A percentile compares a stretch with the other conserved stretches of the same genome.
These are phyloP conservation scores for Colletotrichum tabaci DNA, from an alignment of 2,329 filamentous ascomycete genomes.

Conservation along the genomic window DNA sequence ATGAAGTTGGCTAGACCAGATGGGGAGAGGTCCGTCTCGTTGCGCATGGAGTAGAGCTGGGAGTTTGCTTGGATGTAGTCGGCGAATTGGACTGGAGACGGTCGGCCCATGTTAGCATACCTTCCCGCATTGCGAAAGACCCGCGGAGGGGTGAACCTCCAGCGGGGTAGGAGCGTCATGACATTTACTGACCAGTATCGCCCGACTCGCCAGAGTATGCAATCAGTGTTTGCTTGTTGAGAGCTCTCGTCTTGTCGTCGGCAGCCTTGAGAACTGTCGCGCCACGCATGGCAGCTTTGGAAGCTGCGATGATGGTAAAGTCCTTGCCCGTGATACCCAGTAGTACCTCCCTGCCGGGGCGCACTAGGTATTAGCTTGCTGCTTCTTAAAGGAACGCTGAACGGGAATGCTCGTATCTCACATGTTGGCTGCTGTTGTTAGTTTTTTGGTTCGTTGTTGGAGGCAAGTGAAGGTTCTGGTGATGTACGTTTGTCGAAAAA, in stretches of 20 bases:
- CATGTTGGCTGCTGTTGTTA: conserved; percentile 47
- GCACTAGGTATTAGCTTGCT: conserved; percentile 38
- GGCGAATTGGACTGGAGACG: conserved; percentile 88
- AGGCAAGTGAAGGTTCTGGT: conserved; percentile 27
- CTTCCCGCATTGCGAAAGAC: conserved; percentile 10
- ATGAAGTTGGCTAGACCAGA: conserved; percentile 93
- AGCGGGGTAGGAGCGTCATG: conserved; percentile 15
- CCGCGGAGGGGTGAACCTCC: conserved; percentile 3
- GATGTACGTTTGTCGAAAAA: conserved; percentile 29
- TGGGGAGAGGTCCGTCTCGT: conserved; percentile 91
- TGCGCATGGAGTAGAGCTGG: conserved; percentile 98
- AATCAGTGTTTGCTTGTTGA: conserved; percentile 96
- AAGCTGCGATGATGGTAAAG: conserved; percentile 97
- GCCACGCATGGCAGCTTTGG: conserved; percentile 98
- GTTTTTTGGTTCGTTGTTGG: conserved; percentile 23
- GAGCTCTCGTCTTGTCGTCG: conserved; percentile 94
- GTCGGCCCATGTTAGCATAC: conserved; percentile 41
- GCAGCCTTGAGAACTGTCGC: conserved; percentile 94
- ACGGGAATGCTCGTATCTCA: conserved; percentile 41
- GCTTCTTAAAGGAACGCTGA: conserved; percentile 27
- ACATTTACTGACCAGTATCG: conserved; percentile 80
- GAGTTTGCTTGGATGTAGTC: conserved; percentile 99
- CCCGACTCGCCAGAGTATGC: conserved; percentile 96
- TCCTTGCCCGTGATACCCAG: conserved; percentile 99
- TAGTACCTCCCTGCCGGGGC: conserved; percentile 86